Evolutionary conservation across 495 filamentous ascomycete genomes (phyloP).

Genomic region (Penicillium samsonianum): DNA sequence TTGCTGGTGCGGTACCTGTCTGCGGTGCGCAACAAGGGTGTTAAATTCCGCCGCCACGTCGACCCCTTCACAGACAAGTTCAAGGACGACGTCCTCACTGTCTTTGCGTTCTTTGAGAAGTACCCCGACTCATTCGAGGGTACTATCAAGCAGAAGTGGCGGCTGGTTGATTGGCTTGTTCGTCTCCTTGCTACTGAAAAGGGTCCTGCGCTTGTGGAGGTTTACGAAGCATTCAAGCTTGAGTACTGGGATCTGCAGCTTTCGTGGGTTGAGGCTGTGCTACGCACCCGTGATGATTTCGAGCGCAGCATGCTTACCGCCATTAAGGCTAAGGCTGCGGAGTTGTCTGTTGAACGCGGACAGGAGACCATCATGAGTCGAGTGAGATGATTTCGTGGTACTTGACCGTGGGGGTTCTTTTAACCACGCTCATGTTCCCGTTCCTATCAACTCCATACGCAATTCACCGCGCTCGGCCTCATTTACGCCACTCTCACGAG

Average conservation of each 20-base stretch:
- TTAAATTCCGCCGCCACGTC: slow-evolving; percentile 74
- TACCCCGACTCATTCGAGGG: slow-evolving; percentile 66
- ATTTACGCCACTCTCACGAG: background rate
- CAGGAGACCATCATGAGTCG: slow-evolving; percentile 89
- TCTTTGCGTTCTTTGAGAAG: slow-evolving; percentile 69
- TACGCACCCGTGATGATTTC: slow-evolving; percentile 88
- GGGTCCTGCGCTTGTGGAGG: slow-evolving; percentile 61
- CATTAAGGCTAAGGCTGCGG: slow-evolving; percentile 83
- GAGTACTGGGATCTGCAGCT: slow-evolving; percentile 94
- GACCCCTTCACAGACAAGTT: slow-evolving; percentile 88
- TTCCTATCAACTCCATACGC: background rate
- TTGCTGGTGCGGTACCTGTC: slow-evolving; percentile 85
- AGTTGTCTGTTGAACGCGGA: slow-evolving; percentile 75
- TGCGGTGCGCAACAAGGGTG: slow-evolving; percentile 82
- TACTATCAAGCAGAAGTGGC: slow-evolving; percentile 86
- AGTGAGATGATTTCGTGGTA: slow-evolving; percentile 60
- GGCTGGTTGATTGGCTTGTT: slow-evolving; percentile 79
- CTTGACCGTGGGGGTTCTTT: background rate
- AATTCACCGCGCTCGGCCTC: background rate
- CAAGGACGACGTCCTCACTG: slow-evolving; percentile 82
- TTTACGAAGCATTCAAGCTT: slow-evolving; percentile 80
- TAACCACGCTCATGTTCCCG: too few species aligned
- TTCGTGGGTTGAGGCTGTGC: slow-evolving; percentile 92
- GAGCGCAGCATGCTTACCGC: slow-evolving; percentile 83
- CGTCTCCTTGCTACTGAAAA: slow-evolving; percentile 76